Evolutionary conservation across 768 basidiomycete genomes (phyloP).

Genomic region (Pulveroboletus ravenelii): DNA sequence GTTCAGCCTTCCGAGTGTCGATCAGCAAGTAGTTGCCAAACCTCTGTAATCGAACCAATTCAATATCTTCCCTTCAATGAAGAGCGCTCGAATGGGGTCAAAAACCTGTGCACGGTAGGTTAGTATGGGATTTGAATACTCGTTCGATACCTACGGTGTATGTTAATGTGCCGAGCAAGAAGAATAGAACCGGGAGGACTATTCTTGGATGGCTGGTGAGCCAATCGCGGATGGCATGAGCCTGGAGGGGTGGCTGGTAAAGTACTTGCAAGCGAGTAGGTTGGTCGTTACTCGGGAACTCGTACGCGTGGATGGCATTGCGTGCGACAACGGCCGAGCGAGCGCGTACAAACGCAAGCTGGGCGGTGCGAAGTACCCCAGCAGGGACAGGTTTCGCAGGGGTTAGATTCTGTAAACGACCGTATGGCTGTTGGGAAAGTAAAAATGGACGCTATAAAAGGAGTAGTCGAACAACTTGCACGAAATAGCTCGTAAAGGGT

Average conservation of each 20-base stretch:
- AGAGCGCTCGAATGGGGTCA: conserved; percentile 83
- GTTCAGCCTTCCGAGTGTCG: neutral
- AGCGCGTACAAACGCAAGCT: conserved; percentile 55
- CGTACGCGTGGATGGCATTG: conserved; percentile 70
- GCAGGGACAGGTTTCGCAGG: conserved; percentile 57
- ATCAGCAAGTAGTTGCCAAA: conserved; percentile 26
- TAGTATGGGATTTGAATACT: neutral
- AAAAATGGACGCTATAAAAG: neutral
- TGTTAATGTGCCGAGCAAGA: conserved; percentile 84
- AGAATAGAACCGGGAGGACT: conserved; percentile 73
- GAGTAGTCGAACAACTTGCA: conserved; percentile 40
- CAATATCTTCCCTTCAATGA: conserved; percentile 75
- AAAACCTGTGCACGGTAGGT: conserved; percentile 58
- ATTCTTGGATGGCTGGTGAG: conserved; percentile 83
- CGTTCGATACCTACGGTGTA: conserved; percentile 62
- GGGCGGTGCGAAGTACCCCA: conserved; percentile 62
- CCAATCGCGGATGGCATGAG: conserved; percentile 71
- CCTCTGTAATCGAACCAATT: conserved; percentile 81
- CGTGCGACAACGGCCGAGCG: conserved; percentile 77
- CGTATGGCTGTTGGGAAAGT: conserved; percentile 59
- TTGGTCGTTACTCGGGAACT: conserved; percentile 28
- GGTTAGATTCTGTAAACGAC: conserved; percentile 65
- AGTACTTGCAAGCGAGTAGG: conserved; percentile 47
- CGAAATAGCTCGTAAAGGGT: conserved; percentile 71
- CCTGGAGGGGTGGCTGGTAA: conserved; percentile 63